Evolutionary conservation across 1,284 basidiomycete species (phyloP).

Genomic region (Boletellus dicymbophilus): DNA sequence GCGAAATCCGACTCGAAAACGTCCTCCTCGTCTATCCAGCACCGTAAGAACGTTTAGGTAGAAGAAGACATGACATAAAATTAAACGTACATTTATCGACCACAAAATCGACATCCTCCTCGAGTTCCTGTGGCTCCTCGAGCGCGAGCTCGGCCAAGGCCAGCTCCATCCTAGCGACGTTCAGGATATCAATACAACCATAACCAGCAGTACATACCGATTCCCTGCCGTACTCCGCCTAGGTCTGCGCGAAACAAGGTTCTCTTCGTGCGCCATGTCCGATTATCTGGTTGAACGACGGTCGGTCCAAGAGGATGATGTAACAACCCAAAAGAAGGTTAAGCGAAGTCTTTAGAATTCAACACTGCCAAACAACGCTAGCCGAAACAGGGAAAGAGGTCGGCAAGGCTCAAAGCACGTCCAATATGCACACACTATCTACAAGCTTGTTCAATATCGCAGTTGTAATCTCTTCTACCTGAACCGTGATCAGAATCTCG

Average conservation of each 20-base stretch:
- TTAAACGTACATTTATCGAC: slow-evolving; percentile 52
- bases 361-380: slow-evolving; percentile 27
- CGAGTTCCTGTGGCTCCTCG: slow-evolving; percentile 60
- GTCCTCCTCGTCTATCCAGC: slow-evolving; percentile 68
- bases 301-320: too few relatives aligned
- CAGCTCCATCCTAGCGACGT: slow-evolving; percentile 60
- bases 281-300: too few relatives aligned
- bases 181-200: slow-evolving; percentile 1
- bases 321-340: too few relatives aligned
- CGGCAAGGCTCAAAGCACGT: neutral
- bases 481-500: slow-evolving; percentile 2
- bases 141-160: slow-evolving; percentile 70
- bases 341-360: slow-evolving; percentile 20
- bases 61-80: neutral
- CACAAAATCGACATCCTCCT: slow-evolving; percentile 73
- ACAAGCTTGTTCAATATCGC: neutral
- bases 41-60: neutral
- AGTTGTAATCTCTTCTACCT: neutral
- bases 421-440: neutral
- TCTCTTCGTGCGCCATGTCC: slow-evolving; percentile 43
- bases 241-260: slow-evolving; percentile 58
- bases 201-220: slow-evolving; percentile 40
- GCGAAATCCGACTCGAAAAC: slow-evolving; percentile 80
- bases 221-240: slow-evolving; percentile 76
- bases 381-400: too few relatives aligned